Evolutionary conservation across 805 yeast genomes (phyloP).

Genomic region (Myxozyma neglecta): DNA sequence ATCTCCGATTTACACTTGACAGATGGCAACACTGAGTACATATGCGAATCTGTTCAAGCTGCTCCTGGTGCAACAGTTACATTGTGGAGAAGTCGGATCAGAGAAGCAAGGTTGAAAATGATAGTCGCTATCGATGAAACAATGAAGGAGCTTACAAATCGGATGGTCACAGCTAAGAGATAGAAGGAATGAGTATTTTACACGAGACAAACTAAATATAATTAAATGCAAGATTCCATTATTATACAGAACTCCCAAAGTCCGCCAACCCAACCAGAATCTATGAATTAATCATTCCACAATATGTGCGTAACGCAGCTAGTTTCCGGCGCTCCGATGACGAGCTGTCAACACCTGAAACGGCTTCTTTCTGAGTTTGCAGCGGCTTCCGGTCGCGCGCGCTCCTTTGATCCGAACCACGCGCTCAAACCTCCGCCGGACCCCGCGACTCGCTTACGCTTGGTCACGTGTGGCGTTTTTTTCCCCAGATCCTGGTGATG

Average conservation of each 20-base stretch:
- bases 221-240: no score
- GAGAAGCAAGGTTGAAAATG: not conserved
- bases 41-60: not conserved
- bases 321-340: not conserved
- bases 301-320: not conserved
- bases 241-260: no score
- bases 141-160: not conserved
- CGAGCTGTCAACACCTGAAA: not conserved
- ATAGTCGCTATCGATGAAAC: not conserved
- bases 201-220: no score
- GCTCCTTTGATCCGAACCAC: not conserved
- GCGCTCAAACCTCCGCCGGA: not conserved
- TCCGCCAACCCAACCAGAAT: no score
- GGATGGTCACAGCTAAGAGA: not conserved
- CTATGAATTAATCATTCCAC: no score
- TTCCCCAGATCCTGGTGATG: not conserved
- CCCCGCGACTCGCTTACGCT: not conserved
- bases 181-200: not conserved
- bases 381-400: not conserved
- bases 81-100: not conserved
- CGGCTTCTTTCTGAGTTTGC: not conserved
- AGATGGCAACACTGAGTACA: not conserved
- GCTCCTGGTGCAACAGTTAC: not conserved
- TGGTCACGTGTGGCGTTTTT: not conserved
- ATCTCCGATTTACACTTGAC: not conserved